These are phyloP conservation scores for Zygnema circumcarinatum DNA, from an alignment of 139 green algal genomes.

Conservation along the genomic window DNA sequence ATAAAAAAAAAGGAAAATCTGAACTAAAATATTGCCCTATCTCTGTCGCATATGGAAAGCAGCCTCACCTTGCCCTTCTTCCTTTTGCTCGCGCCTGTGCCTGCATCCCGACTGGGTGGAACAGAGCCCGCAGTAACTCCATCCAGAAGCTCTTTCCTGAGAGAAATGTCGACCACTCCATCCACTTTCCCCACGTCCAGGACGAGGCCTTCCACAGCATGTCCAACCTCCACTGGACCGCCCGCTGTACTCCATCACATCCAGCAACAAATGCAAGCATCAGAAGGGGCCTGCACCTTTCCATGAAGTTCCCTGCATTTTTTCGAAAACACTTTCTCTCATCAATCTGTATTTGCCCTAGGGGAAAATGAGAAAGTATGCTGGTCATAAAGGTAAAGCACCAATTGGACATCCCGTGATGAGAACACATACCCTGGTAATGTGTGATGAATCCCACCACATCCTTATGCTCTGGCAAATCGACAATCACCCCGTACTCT, in stretches of 20 bases:
- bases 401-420: too few species aligned
- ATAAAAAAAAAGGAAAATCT: too few species aligned
- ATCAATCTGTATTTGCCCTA: too few species aligned
- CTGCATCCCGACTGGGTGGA: background rate
- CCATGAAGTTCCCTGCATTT: background rate
- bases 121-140: background rate
- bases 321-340: background rate
- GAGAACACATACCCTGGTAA: conserved; percentile 54
- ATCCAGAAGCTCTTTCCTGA: conserved; percentile 24
- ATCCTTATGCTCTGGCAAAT: conserved; percentile 74
- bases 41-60: too few species aligned
- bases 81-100: conserved; percentile 56
- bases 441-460: conserved; percentile 66
- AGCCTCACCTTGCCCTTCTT: conserved; percentile 44
- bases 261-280: background rate
- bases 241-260: background rate
- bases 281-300: background rate
- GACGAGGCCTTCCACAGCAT: conserved; percentile 62
- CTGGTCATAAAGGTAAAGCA: too few species aligned
- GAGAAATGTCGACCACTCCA: conserved; percentile 78
- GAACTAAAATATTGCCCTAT: too few species aligned
- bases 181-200: conserved; percentile 77
- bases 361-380: too few species aligned
- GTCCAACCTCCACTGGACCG: conserved; percentile 20
- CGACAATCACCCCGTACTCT: conserved; percentile 77